A percentile compares a stretch with the other conserved stretches of the same genome.
Evolutionary conservation across 2,329 filamentous ascomycete species (phyloP).

Genomic region (Fusarium sp.): DNA sequence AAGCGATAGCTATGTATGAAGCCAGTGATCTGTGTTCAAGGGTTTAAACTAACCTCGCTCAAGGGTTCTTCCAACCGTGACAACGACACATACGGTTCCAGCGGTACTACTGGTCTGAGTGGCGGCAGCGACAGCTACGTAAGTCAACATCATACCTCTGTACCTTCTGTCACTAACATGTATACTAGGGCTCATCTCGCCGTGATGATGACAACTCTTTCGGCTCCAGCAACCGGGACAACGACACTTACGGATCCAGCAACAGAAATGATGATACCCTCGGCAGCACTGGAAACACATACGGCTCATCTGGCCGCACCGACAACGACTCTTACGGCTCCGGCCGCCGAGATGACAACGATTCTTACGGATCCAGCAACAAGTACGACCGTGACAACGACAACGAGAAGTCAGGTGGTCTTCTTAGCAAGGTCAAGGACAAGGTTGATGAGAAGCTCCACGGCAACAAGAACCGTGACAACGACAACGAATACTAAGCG

Average conservation of each 20-base stretch:
- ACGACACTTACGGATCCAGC: neutral
- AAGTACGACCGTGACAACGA: conserved; percentile 18
- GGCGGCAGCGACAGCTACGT: conserved; percentile 24
- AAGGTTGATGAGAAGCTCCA: conserved; percentile 66
- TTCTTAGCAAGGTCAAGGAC: conserved; percentile 69
- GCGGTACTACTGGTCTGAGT: conserved; percentile 14
- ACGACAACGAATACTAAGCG: conserved; percentile 44
- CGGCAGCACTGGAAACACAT: conserved; percentile 3
- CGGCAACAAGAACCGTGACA: conserved; percentile 53
- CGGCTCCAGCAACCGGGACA: conserved; percentile 6
- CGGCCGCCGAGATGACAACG: neutral
- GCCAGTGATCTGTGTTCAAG: neutral
- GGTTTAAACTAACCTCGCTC: neutral
- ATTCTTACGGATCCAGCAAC: conserved; percentile 15
- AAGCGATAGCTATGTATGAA: conserved; percentile 3
- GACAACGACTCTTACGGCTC: conserved; percentile 16
- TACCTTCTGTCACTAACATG: neutral
- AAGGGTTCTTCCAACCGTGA: conserved; percentile 4
- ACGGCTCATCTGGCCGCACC: conserved; percentile 2
- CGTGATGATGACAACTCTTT: conserved; percentile 15
- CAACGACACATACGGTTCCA: conserved; percentile 7
- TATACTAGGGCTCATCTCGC: conserved; percentile 24
- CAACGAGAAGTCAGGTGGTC: conserved; percentile 56
- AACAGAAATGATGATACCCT: neutral
- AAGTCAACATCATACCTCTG: neutral